A percentile compares a stretch with the other conserved stretches of the same genome.
Evolutionary conservation across 2,329 filamentous ascomycete genomes (phyloP).

Genomic region (Cercospora brassicicola): DNA sequence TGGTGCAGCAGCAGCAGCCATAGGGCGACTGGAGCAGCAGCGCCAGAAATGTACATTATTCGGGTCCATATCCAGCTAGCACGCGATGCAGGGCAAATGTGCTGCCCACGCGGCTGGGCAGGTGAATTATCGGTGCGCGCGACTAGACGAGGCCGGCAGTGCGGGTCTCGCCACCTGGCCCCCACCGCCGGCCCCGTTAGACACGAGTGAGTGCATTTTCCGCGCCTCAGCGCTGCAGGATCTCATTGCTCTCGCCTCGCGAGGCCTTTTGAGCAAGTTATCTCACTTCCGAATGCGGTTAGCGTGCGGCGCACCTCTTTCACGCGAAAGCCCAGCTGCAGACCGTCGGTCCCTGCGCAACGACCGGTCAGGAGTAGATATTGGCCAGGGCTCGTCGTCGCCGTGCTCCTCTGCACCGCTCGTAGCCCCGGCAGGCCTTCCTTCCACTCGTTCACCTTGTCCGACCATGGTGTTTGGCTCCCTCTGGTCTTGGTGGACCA

Average conservation of each 20-base stretch:
- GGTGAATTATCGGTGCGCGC: background rate
- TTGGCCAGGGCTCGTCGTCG: background rate
- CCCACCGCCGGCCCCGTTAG: background rate
- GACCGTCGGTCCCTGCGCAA: background rate
- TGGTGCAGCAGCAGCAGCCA: background rate
- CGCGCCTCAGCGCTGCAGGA: background rate
- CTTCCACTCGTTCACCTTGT: background rate
- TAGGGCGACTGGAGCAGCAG: background rate
- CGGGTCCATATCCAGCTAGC: background rate
- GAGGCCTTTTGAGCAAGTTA: background rate
- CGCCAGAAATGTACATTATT: background rate
- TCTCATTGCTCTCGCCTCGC: background rate
- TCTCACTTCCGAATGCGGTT: background rate
- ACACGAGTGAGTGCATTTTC: background rate
- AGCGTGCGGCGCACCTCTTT: background rate
- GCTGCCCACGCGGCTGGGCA: no score
- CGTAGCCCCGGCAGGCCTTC: background rate
- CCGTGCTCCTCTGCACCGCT: background rate
- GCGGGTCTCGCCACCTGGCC: no score
- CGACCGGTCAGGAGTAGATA: background rate
- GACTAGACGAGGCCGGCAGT: background rate
- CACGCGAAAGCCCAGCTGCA: background rate
- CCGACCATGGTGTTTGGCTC: background rate
- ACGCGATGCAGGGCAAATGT: background rate
- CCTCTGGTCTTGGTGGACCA: constrained; percentile 11